These are phyloP conservation scores for Microcos paniculata DNA, from an alignment of 345 rosid species.

Conservation along the genomic window DNA sequence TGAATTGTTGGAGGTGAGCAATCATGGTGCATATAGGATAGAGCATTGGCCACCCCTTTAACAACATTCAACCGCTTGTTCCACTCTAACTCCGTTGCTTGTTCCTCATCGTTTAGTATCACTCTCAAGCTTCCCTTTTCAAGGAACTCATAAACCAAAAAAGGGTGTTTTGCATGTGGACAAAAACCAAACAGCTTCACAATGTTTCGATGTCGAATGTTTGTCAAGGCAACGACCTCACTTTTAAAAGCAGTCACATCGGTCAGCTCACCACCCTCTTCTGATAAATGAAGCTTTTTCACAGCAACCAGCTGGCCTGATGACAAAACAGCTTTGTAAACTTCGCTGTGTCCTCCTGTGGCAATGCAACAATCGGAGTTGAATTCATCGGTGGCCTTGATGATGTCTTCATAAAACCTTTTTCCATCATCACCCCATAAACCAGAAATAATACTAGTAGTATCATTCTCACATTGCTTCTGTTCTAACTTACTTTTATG, in stretches of 20 bases:
- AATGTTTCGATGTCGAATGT: conserved; percentile 25
- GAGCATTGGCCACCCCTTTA: conserved; percentile 10
- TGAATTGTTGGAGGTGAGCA: conserved; percentile 12
- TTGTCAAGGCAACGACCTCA: conserved; percentile 24
- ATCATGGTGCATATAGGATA: conserved; percentile 18
- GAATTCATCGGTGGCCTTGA: conserved; percentile 23
- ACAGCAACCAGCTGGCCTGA: conserved; percentile 16
- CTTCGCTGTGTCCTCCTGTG: conserved; percentile 17
- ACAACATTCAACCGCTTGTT: conserved; percentile 3
- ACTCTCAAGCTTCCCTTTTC: conserved; percentile 30
- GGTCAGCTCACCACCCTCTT: not conserved
- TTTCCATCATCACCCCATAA: conserved; percentile 18
- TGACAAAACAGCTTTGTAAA: conserved; percentile 19
- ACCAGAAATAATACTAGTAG: not conserved
- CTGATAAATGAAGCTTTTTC: conserved; percentile 12
- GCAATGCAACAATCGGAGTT: conserved; percentile 18
- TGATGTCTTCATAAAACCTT: conserved; percentile 16
- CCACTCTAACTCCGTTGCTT: conserved; percentile 2
- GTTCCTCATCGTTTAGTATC: conserved; percentile 12
- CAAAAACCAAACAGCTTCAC: conserved; percentile 30
- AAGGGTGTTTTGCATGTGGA: not conserved
- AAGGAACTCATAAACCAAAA: conserved; percentile 27
- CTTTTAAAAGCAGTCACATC: conserved; percentile 11
- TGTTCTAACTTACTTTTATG: not conserved
- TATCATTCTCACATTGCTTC: too few species aligned